A percentile compares a stretch with the other conserved stretches of the same genome.
phyloP scores from a whole-genome alignment of 768 basidiomycete species.

The Mycena rosella region DNA sequence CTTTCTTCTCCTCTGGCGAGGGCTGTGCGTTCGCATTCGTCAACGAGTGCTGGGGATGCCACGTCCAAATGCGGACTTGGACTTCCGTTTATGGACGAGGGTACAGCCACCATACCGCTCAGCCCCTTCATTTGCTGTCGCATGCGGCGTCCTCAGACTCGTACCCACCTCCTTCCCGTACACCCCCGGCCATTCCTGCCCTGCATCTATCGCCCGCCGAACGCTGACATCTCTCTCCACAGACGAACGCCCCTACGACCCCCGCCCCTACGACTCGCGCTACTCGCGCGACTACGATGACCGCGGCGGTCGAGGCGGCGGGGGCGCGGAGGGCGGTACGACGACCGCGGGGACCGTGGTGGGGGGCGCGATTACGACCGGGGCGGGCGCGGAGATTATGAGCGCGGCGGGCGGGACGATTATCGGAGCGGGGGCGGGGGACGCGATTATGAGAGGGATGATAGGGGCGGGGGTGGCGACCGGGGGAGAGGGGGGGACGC shows the following conservation, averaged over 20 bases:
- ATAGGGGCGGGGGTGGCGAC: conserved; percentile 43
- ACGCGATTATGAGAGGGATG: conserved; percentile 50
- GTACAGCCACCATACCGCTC: too few relatives aligned
- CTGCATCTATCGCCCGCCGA: conserved; percentile 19
- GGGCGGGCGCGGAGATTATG: background rate
- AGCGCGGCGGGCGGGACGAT: conserved; percentile 43
- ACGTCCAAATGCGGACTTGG: too few relatives aligned
- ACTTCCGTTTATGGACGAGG: too few relatives aligned
- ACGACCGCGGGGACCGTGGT: conserved; percentile 60
- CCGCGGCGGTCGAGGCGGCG: conserved; percentile 63
- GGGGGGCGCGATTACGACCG: conserved; percentile 47
- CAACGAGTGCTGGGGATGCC: too few relatives aligned
- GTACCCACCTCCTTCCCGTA: background rate
- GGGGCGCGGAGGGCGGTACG: conserved; percentile 63
- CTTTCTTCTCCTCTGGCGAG: background rate
- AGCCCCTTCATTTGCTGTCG: too few relatives aligned
- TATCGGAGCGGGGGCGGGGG: conserved; percentile 45
- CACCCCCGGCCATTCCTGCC: background rate
- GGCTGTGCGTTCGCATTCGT: too few relatives aligned
- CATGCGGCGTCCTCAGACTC: too few relatives aligned
- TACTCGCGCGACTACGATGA: conserved; percentile 78
- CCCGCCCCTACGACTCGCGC: conserved; percentile 91
- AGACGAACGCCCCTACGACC: conserved; percentile 92
- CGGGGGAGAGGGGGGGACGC: conserved; percentile 33
- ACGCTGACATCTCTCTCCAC: conserved; percentile 22